Conservation (phyloP, 2,329 filamentous ascomycete genomes). For the Colletotrichum filicis region DNA sequence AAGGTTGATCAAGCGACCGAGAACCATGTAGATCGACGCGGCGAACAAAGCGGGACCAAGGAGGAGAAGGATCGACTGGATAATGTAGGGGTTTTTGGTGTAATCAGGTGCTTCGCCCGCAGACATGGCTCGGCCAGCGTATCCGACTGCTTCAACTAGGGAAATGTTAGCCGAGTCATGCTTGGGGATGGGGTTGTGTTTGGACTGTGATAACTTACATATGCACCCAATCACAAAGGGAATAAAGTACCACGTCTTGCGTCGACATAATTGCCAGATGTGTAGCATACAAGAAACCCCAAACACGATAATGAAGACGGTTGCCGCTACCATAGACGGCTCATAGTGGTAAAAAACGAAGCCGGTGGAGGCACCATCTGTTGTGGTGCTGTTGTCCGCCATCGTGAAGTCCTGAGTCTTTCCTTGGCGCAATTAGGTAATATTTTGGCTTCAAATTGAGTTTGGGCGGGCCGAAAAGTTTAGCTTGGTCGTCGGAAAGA, state of each 20-base stretch:
- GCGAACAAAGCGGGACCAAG: constrained; percentile 59
- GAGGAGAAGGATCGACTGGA: constrained; percentile 56
- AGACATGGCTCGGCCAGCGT: constrained; percentile 60
- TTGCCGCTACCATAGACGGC: constrained; percentile 55
- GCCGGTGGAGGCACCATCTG: not conserved
- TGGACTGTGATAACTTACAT: constrained; percentile 50
- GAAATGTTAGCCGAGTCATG: not conserved
- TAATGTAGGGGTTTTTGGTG: constrained; percentile 49
- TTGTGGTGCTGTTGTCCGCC: constrained; percentile 16
- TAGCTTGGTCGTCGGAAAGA: not conserved
- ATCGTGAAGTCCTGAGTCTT: not conserved
- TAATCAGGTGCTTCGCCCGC: constrained; percentile 52
- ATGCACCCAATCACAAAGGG: constrained; percentile 63
- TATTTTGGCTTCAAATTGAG: not conserved
- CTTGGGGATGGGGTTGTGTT: not conserved
- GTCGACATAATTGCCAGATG: constrained; percentile 49
- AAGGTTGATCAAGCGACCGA: constrained; percentile 54
- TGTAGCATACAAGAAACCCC: constrained; percentile 52
- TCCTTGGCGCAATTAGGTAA: not conserved
- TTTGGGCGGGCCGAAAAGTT: not conserved
- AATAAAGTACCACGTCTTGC: constrained; percentile 63
- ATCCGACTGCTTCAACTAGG: constrained; percentile 61
- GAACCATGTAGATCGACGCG: constrained; percentile 62
- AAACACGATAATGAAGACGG: constrained; percentile 55
- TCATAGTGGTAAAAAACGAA: constrained; percentile 57